A percentile compares a stretch with the other conserved stretches of the same genome.
These are phyloP conservation scores for Trifolium repens DNA, from an alignment of 306 rosid genomes.

Conservation along the genomic window DNA sequence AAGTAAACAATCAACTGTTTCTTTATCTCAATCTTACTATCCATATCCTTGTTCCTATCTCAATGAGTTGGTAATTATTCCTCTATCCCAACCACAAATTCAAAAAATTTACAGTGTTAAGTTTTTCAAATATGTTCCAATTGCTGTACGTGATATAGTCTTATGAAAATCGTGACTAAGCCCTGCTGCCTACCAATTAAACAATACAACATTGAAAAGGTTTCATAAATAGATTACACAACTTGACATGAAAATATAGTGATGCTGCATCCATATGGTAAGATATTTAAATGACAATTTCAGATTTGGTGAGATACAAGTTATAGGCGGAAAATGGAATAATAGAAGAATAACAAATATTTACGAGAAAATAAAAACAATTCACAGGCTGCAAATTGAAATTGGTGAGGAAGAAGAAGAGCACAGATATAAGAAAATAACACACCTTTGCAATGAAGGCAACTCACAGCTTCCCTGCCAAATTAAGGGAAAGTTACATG, in stretches of 20 bases:
- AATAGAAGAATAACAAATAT: slow-evolving; percentile 7
- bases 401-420: slow-evolving; percentile 22
- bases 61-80: neutral
- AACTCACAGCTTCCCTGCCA: slow-evolving; percentile 90
- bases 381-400: slow-evolving; percentile 17
- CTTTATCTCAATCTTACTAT: neutral
- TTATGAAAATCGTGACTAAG: slow-evolving; percentile 1
- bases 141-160: slow-evolving; percentile 12
- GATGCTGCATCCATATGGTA: slow-evolving; percentile 22
- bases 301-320: slow-evolving; percentile 26
- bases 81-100: neutral
- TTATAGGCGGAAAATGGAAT: slow-evolving; percentile 15
- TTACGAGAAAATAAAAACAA: slow-evolving; percentile 37
- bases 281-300: slow-evolving; percentile 20
- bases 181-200: slow-evolving; percentile 23
- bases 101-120: neutral
- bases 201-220: neutral
- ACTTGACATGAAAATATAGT: slow-evolving; percentile 6
- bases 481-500: slow-evolving; percentile 26
- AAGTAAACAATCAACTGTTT: neutral
- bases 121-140: slow-evolving; percentile 23
- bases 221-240: slow-evolving; percentile 12
- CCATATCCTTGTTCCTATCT: neutral
- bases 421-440: slow-evolving; percentile 27
- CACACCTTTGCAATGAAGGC: slow-evolving; percentile 77